Evolutionary conservation across 2,329 filamentous ascomycete species (phyloP), one percentile per base, ranked within the genome.

Genomic region (Escovopsis weberi): DNA sequence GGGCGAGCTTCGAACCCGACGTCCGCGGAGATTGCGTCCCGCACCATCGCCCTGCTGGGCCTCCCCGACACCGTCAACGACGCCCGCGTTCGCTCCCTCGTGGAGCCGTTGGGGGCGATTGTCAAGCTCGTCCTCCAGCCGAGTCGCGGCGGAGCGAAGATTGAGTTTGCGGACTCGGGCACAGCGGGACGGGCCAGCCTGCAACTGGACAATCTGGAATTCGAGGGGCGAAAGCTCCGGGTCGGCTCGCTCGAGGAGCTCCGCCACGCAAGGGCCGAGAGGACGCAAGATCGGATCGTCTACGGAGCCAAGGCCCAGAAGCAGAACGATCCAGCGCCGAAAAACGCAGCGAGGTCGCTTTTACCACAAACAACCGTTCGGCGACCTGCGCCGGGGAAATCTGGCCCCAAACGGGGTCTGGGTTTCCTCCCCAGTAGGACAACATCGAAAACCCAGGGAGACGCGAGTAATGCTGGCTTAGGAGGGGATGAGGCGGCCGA

Each of bases 61-160:
- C 68, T 98, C 1, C 86, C 91, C 1, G 91, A 96, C 55, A 96
- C 88, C 0, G 77, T 96, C 53, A 95, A 93, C 50, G 85, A 94
- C 54, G 78, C 83, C 1, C 85, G 88, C 28, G 76, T 98, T 43
- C 76, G 76, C 37, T 71, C 78, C 0, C 66, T 93, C 3, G 78
- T 83, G 8, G 81, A 86, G 51, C 72, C 77, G 2, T 71, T 80
- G 37, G 87, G 86, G 1, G 61, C 70, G 1, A 69, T 95, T 23
- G 69, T 80, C 48, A 89, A 88, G 59, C 70, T 96, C 4, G 70
- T 82, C 11, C 69, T 95, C 10, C 79, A 86, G 38, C 85, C 87
- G 1, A 76, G 86, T 46, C 84, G 94, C 48, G 79, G 81, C 45
- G 88, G 87, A 11, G 91, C 88, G 5, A 82, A 89, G 43, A 72